Evolutionary conservation across 1,284 basidiomycete species (phyloP).

Genomic region (Termitomyces sp.): DNA sequence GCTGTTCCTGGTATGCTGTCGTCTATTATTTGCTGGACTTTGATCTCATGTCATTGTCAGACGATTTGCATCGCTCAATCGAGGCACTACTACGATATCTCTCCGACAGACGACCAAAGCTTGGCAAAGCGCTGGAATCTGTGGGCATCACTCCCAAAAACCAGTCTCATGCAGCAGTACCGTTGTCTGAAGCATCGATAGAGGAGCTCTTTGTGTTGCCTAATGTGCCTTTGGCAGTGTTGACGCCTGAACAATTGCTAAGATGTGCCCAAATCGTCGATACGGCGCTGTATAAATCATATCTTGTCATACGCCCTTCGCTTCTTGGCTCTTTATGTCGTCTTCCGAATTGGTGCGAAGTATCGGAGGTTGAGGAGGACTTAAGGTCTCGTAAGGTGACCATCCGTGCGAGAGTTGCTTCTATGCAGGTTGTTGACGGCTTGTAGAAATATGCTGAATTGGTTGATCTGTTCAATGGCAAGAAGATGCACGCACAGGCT

Average conservation of each 20-base stretch:
- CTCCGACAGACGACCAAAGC: conserved; percentile 81
- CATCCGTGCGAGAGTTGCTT: not conserved
- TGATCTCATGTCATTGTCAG: conserved; percentile 29
- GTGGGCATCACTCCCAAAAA: conserved; percentile 69
- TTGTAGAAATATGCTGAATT: conserved; percentile 86
- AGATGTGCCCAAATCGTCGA: conserved; percentile 92
- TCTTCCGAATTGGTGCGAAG: conserved; percentile 95
- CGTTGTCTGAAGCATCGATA: conserved; percentile 62
- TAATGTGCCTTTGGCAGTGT: conserved; percentile 56
- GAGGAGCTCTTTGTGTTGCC: conserved; percentile 76
- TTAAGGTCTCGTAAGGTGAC: conserved; percentile 74
- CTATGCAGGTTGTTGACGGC: not conserved
- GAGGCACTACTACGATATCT: conserved; percentile 72
- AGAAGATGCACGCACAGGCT: conserved; percentile 93
- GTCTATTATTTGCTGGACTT: not conserved
- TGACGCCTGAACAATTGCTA: conserved; percentile 77
- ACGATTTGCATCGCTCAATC: conserved; percentile 57
- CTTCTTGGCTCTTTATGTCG: conserved; percentile 88
- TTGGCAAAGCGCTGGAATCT: conserved; percentile 67
- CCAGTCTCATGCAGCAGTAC: conserved; percentile 54
- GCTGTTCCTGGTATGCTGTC: conserved; percentile 24
- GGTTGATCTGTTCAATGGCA: conserved; percentile 88
- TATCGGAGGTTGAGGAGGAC: conserved; percentile 90
- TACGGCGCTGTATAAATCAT: conserved; percentile 93
- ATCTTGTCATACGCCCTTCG: conserved; percentile 78